phyloP scores from a whole-genome alignment of 768 basidiomycete genomes.

The Trametes meyenii region DNA sequence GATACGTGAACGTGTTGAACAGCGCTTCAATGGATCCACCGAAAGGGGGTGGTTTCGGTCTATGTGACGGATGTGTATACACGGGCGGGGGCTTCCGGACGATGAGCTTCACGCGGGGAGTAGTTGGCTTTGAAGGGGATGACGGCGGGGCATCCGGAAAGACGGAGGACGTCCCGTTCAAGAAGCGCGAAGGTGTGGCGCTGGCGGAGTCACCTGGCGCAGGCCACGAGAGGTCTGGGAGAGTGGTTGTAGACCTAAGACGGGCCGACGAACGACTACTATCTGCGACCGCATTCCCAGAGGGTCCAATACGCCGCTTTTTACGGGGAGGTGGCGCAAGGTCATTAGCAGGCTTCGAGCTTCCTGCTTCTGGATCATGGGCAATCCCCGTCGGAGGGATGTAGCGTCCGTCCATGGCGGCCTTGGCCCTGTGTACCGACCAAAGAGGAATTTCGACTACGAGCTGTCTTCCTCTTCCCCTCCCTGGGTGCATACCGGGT shows the following conservation, averaged over 20 bases:
- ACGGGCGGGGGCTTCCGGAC: conserved; percentile 64
- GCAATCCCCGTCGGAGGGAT: not conserved
- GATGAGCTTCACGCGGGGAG: conserved; percentile 69
- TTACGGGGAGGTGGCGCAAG: conserved; percentile 19
- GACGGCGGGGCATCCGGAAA: conserved; percentile 3
- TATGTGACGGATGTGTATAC: conserved; percentile 69
- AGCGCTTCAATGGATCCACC: conserved; percentile 57
- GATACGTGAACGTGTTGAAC: conserved; percentile 61
- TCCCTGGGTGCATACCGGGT: not conserved
- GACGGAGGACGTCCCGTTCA: not conserved
- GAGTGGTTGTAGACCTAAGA: not conserved
- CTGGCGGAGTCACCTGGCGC: conserved; percentile 1
- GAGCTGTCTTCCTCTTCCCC: not conserved
- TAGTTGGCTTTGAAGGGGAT: conserved; percentile 35
- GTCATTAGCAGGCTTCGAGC: not conserved
- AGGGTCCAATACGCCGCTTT: conserved; percentile 21
- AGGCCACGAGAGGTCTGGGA: not conserved
- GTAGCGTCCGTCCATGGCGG: too few relatives aligned
- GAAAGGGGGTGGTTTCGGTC: conserved; percentile 54
- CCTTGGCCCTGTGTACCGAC: not conserved
- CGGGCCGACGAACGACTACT: not conserved
- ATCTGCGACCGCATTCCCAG: not conserved
- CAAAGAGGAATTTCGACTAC: conserved; percentile 7
- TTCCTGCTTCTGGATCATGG: too few relatives aligned
- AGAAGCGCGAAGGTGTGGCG: not conserved